Percentiles rank a stretch among this genome's conserved stretches.
phyloP scores from a whole-genome alignment of 441 rosid species.

The Theobroma grandiflorum region DNA sequence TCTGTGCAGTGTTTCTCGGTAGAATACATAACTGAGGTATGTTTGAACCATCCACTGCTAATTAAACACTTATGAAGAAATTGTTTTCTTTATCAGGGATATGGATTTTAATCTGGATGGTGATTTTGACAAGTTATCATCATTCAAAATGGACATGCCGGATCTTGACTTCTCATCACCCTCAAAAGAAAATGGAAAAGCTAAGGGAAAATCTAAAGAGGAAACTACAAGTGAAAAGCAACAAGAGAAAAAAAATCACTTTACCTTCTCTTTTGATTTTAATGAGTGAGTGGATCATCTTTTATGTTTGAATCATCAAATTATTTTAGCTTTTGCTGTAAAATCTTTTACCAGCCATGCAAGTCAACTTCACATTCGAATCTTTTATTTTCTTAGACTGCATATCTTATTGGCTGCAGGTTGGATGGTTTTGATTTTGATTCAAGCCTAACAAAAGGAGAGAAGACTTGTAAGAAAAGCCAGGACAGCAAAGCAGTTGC shows the following conservation, averaged over 20 bases:
- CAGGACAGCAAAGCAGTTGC: constrained; percentile 38
- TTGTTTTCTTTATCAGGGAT: constrained; percentile 60
- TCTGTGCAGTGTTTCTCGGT: constrained; percentile 16
- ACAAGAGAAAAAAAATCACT: constrained; percentile 52
- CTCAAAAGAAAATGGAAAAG: constrained; percentile 52
- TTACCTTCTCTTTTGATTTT: constrained; percentile 81
- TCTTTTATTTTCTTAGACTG: constrained; percentile 31
- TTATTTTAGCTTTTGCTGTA: not conserved
- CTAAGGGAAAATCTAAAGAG: constrained; percentile 59
- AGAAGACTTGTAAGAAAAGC: constrained; percentile 39
- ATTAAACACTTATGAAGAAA: constrained; percentile 23
- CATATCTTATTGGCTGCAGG: constrained; percentile 46
- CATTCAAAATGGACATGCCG: constrained; percentile 84
- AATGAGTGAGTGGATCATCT: constrained; percentile 56
- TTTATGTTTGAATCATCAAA: constrained; percentile 4
- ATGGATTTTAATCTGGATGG: constrained; percentile 84
- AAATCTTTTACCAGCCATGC: not conserved
- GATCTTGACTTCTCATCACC: constrained; percentile 85
- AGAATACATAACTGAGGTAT: constrained; percentile 21
- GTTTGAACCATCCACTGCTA: constrained; percentile 3
- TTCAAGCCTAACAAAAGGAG: constrained; percentile 46
- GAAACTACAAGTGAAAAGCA: constrained; percentile 47
- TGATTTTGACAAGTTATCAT: constrained; percentile 74
- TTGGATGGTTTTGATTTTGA: constrained; percentile 61
- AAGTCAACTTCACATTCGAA: not conserved